Base-by-base conservation (phyloP, 441 rosid species). In the Manihot esculenta region DNA sequence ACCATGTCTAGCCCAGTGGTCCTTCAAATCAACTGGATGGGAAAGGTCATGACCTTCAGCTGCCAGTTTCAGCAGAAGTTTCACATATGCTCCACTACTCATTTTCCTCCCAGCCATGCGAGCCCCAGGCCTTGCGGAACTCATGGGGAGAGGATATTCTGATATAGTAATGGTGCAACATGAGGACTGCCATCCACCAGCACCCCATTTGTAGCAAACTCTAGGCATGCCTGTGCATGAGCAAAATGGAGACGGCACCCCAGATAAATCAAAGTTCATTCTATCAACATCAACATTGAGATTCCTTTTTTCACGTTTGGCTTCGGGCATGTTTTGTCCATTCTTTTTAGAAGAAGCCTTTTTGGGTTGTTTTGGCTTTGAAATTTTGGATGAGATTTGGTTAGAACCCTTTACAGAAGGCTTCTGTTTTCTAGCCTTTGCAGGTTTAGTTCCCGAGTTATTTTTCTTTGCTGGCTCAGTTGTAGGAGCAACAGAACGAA, bases 101-200 rank as follows among this genome's bases (percentile, higher is more conserved):
- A 88, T 90, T 85, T 88, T 87, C 75, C 90, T 86, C 53, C 89
- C 92, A 65, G 89, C 88, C 61, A 87, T 23, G 41, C 92, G 86
- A 75, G 77, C 64, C 68, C 84, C 79, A 0, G 81, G 92, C 73
- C 83, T 85, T 21, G 80, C 81, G 60, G 85, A 24, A 61, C 81
- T 84, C 86, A 82, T 76, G 26, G 96, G 93, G 7, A 85, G 89
- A 27, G 90, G 88, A 67, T 81, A 83, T 41, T 80, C 77, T 13
- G 89, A 88, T 74, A 87, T 74, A 47, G 68, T 82, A 13, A 71
- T 77, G 30, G 87, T 88, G 83, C 93, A 90, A 57, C 92, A 87
- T 0, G 86, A 83, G 64, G 93, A 90, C 69, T 90, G 93, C 89
- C 96, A 87, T 30, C 92, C 87, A 8, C 90, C 85, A 55, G 80